Percentiles rank a stretch among this genome's conserved stretches.
Conservation (phyloP, 345 rosid species). For the Lumnitzera littorea region DNA sequence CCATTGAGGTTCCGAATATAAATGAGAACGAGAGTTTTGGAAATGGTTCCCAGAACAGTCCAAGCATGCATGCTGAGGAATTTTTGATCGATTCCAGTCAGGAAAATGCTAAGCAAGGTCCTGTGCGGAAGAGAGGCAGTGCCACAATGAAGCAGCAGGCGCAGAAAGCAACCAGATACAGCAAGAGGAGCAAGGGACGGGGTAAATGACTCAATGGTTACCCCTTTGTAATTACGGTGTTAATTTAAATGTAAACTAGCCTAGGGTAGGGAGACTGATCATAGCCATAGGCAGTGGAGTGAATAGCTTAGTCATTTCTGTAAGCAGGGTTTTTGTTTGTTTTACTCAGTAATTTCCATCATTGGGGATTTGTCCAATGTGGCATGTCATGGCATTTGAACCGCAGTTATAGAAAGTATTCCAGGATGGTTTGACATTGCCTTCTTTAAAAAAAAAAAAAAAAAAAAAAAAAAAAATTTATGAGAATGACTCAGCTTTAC, state of each 20-base stretch:
- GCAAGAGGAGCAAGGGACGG: slow-evolving; percentile 38
- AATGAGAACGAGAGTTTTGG: slow-evolving; percentile 27
- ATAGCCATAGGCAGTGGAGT: background rate
- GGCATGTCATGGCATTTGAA: too few relatives aligned
- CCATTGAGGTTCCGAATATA: slow-evolving; percentile 28
- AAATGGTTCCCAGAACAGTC: slow-evolving; percentile 42
- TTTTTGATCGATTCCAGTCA: slow-evolving; percentile 21
- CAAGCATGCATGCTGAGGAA: slow-evolving; percentile 40
- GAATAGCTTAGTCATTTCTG: too few relatives aligned
- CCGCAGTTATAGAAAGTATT: too few relatives aligned
- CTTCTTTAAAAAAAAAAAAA: too few relatives aligned
- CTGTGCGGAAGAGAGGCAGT: slow-evolving; percentile 14
- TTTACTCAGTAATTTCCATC: too few relatives aligned
- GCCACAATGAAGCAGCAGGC: slow-evolving; percentile 30
- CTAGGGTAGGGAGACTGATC: slow-evolving; percentile 12
- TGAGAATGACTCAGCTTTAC: too few relatives aligned
- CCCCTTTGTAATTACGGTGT: slow-evolving; percentile 10
- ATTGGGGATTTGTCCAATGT: too few relatives aligned
- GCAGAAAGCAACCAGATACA: slow-evolving; percentile 35
- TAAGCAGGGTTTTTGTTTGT: too few relatives aligned
- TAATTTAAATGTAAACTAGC: slow-evolving; percentile 17
- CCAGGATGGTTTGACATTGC: too few relatives aligned
- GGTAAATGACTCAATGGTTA: slow-evolving; percentile 15
- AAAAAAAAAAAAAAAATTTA: too few relatives aligned
- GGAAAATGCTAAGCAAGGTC: slow-evolving; percentile 20